Base-by-base conservation (phyloP, 495 filamentous ascomycete species). In the Penicillium arizonense region DNA sequence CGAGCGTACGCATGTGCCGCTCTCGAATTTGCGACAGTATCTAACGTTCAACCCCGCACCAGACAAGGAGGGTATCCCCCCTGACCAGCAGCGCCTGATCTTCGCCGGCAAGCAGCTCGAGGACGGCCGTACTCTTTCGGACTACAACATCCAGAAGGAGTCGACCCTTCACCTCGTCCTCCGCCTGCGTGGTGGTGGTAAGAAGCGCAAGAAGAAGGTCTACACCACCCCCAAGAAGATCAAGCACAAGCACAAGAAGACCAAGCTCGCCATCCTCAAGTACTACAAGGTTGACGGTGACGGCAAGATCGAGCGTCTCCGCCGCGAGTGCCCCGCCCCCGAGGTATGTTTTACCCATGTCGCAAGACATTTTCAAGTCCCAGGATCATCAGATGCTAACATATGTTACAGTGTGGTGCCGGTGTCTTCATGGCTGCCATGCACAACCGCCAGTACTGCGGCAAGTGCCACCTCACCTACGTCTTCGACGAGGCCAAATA, bases 81-180 rank as follows among this genome's bases (percentile, higher is more conserved):
- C 94, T n/a, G 94, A 97, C 80, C 95, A 99, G 76, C 95, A 99
- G 82, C 95, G 94, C 69, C 79, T 99, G 77, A 99, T 99, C 87
- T 99, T 97, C 80, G 94, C 94, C 66, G 94, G 94, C 73, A 99
- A 99, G 89, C 94, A 99, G 82, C 91, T 99, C 67, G 95, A 99
- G 80, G 94, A 99, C 64, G 94, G 94, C 72, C 95, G 95, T 64
- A 97, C 94, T 63, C 90, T 99, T 63, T 96, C 90, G 68, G 94
- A 99, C 78, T 99, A 99, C 90, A 97, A 97, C 85, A 99, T 99
- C 82, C 94, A 99, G 87, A 99, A 99, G 86, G 94, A 99, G 85
- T 93, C 88, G 59, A 99, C 94, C 70, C 91, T 99, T 57, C 94
- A 99, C 80, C 82, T 97, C 59, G 95, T 99, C 61, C 87, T 99